Base-by-base conservation (phyloP, 2,329 filamentous ascomycete genomes). In the Paracamarosporium sp. region DNA sequence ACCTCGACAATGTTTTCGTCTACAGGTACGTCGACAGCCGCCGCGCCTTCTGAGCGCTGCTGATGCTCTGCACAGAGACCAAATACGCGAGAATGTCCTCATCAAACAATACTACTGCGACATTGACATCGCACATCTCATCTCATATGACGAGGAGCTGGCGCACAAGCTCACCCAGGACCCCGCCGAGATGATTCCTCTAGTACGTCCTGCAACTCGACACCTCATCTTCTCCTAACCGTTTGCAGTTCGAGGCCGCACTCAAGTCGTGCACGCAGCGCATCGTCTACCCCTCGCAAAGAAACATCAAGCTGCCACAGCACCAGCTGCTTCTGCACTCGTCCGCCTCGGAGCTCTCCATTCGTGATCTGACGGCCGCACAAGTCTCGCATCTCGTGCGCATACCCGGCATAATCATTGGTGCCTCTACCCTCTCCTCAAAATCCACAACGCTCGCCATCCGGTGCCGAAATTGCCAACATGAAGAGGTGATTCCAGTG, bases 311-410 rank as follows among this genome's bases (percentile, higher is more conserved):
- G 55, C 86, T 98, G 53, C 95, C 94, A 3, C 88, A 96, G 68
- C 94, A 98, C 76, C 95, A 99, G 78, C 87, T 99, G 28, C 90
- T 99, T 55, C 87, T 99, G 47, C 93, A 98, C 78, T 98, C 95
- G 50, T 91, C 89, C 57, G 93, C 93, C 63, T 90, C 94, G 51
- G 89, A 96, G 75, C 92, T 93, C 28, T 95, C 94, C 0, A 98
- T 99, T 68, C 90, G 95, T 64, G 93, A 97, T 66, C 86, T 99
- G 36, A 95, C 96, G 69, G 96, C 95, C 8, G 90, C 91, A 62
- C 94, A 92, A 62, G 96, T 99, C 66, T 93, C 94, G 5, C 89
- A 93, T 67, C 89, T 99, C n/a, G 94, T 99, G 36, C 88, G 94
- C 55, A 96, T 99, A 56, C 95, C 95, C 0, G 96, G 95, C 50